A percentile compares a stretch with the other conserved stretches of the same genome.
phyloP scores from a whole-genome alignment of 345 rosid species.

The Dimocarpus longan region DNA sequence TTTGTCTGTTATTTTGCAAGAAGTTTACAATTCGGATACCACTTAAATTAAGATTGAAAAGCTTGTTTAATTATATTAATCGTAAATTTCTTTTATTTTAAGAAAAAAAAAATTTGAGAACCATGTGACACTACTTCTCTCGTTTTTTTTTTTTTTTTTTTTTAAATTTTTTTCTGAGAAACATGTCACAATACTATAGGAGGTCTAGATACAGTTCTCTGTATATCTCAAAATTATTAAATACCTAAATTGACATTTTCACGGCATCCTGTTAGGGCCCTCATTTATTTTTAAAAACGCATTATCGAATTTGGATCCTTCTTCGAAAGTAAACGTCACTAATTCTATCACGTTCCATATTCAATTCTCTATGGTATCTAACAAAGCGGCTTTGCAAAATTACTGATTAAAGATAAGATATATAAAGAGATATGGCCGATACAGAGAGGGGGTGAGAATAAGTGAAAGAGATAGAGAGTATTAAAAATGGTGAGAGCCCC shows the following conservation, averaged over 20 bases:
- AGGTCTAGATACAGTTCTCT: no score
- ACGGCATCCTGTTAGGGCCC: background rate
- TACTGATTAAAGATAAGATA: background rate
- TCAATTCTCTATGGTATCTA: constrained; percentile 2
- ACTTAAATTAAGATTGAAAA: no score
- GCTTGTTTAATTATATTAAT: no score
- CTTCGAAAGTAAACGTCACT: background rate
- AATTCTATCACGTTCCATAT: constrained; percentile 8
- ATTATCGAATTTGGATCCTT: background rate
- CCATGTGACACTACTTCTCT: no score
- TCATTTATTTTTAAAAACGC: background rate
- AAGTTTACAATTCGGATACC: no score
- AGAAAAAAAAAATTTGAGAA: no score
- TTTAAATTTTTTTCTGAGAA: no score
- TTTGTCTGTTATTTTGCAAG: no score
- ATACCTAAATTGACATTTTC: background rate
- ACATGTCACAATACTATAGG: no score
- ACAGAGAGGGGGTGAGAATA: background rate
- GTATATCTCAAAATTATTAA: no score
- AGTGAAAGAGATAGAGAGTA: background rate
- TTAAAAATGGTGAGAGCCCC: constrained; percentile 42
- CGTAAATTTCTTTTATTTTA: no score
- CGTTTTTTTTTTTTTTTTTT: no score
- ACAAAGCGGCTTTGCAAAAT: background rate
- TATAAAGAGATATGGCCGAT: background rate